Conservation (phyloP, 257 asterid species). For the Echites panduratus region DNA sequence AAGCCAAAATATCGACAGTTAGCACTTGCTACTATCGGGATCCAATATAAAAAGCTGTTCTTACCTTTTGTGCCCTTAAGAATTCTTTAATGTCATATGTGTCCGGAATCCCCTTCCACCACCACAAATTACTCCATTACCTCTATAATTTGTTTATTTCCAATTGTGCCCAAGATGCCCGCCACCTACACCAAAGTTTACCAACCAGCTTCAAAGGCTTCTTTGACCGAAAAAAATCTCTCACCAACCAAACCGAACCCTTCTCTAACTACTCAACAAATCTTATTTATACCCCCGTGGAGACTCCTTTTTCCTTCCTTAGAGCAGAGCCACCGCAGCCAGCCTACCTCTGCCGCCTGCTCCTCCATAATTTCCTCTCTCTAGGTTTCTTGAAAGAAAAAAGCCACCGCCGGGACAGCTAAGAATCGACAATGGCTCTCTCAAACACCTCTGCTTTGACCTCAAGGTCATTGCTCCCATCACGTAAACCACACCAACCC, state of each 20-base stretch:
- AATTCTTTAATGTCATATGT: no score
- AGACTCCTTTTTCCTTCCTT: background rate
- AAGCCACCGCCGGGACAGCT: no score
- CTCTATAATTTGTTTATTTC: background rate
- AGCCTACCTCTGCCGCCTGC: slow-evolving; percentile 1
- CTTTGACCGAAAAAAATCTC: background rate
- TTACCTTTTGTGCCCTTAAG: no score
- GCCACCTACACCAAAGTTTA: slow-evolving; percentile 6
- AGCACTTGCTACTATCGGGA: no score
- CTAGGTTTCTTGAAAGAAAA: background rate
- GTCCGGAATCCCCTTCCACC: no score
- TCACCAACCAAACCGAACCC: slow-evolving; percentile 10
- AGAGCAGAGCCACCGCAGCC: background rate
- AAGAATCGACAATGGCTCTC: slow-evolving; percentile 35
- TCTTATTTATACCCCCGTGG: slow-evolving; percentile 11
- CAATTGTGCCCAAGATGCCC: background rate
- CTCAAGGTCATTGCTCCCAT: slow-evolving; percentile 40
- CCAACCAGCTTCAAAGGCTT: background rate
- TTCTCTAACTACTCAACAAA: background rate
- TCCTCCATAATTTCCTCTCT: slow-evolving; percentile 15
- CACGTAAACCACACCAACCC: slow-evolving; percentile 27
- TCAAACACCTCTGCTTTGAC: slow-evolving; percentile 46
- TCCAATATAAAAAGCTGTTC: no score
- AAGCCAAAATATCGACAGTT: no score
- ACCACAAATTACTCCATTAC: background rate